Percentiles rank a stretch among this genome's conserved stretches.
These are phyloP conservation scores for Lentinula lateritia DNA, from an alignment of 768 basidiomycete genomes.

Conservation along the genomic window DNA sequence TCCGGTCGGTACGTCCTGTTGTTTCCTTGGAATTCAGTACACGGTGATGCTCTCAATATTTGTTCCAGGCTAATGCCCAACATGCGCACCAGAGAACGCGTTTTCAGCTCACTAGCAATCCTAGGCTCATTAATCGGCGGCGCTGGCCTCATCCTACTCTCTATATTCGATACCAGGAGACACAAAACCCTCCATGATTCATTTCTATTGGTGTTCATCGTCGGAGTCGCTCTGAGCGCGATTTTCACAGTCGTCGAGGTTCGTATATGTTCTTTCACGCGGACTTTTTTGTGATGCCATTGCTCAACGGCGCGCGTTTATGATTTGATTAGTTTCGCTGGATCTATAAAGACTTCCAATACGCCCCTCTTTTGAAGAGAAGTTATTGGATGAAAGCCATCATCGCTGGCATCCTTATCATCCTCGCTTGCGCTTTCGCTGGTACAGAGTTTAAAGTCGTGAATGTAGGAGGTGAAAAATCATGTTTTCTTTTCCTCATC, in stretches of 20 bases:
- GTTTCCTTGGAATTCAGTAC: background rate
- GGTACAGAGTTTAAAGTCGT: constrained; percentile 37
- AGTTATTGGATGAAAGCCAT: constrained; percentile 61
- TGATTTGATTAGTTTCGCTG: constrained; percentile 46
- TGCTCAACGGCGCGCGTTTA: no score
- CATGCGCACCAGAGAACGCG: constrained; percentile 50
- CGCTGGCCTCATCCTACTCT: constrained; percentile 59
- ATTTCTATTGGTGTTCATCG: constrained; percentile 68
- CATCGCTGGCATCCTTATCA: constrained; percentile 53
- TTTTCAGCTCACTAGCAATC: constrained; percentile 53
- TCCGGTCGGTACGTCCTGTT: constrained; percentile 41
- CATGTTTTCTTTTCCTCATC: background rate
- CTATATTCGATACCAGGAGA: constrained; percentile 64
- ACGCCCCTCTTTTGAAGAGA: constrained; percentile 35
- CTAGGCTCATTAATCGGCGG: constrained; percentile 59
- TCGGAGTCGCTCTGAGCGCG: constrained; percentile 66
- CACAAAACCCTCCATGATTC: constrained; percentile 44
- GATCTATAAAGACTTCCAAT: constrained; percentile 52
- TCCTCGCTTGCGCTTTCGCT: constrained; percentile 60
- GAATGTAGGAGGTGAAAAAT: constrained; percentile 48
- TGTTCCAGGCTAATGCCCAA: constrained; percentile 48
- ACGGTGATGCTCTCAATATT: background rate
- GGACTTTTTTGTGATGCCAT: no score
- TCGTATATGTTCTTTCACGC: background rate
- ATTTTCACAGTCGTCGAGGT: constrained; percentile 73